Base-by-base conservation (phyloP, 1,284 basidiomycete genomes). In the Heterobasidion annosum region DNA sequence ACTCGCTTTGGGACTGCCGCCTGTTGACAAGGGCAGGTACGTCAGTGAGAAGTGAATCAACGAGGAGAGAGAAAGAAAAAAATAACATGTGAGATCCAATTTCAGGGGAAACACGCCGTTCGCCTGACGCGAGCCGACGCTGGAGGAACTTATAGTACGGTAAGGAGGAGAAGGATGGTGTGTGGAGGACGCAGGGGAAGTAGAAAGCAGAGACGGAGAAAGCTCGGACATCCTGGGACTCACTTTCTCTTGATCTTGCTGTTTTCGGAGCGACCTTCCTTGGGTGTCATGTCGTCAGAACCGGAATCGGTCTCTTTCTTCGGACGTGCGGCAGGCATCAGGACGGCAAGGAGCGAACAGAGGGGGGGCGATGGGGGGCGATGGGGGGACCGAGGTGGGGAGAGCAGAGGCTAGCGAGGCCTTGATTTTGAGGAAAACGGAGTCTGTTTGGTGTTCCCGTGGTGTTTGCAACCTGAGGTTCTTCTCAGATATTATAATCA, bases 1-100 rank as follows among this genome's bases (percentile, higher is more conserved):
- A 72, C 79, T 59, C 61, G 86, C 86, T 88, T 68, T 89, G 85
- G 55, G 84, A 87, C 74, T 89, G 87, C 62, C 86, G 81, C 81
- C 86, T 89, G 67, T 60, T 57, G 42, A 59, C 61, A 60, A 65
- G 60, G 59, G 64, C 63, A 67, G 56, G 53, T 58, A 62, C 52
- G 57, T 57, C 62, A 57, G 58, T 55, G 37, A 59, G 55, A 61
- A 55, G 48, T 51, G 44, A 51, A 45, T 48, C 33, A 50, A 37
- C 49, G 50, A 35, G 40, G 52, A 44, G 54, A 48, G 35, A 52
- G 44, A 51, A 60, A 57, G 53, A 57, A 46, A 66, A 47, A 67
- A 65, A 70, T 67, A 57, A 48, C 33, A 48, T 34, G 40, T 53
- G 34, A 40, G 37, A n/a, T n/a, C n/a, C 37, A n/a, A 40, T 4